Conservation (phyloP, 768 basidiomycete species). For the Lactarius trivialis region DNA sequence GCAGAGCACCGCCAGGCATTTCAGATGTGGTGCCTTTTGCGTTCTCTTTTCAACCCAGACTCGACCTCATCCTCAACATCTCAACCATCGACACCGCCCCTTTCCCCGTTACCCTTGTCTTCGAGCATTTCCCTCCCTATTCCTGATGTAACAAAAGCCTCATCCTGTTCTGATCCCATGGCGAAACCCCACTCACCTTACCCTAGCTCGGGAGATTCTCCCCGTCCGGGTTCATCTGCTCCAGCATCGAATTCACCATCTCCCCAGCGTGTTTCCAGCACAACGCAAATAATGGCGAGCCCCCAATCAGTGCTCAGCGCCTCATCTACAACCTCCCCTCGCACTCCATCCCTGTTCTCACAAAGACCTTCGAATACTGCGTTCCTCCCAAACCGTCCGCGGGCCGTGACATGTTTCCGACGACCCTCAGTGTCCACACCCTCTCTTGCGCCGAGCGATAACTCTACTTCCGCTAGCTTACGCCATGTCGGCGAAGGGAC, state of each 20-base stretch:
- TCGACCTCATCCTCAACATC: constrained; percentile 30
- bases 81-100: constrained; percentile 25
- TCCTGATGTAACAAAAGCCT: constrained; percentile 20
- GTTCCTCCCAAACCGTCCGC: constrained; percentile 23
- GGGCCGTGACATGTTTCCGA: constrained; percentile 31
- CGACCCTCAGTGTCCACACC: constrained; percentile 39
- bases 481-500: constrained; percentile 72
- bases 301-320: constrained; percentile 16
- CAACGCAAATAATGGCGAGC: constrained; percentile 11
- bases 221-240: constrained; percentile 2
- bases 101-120: constrained; percentile 25
- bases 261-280: constrained; percentile 13
- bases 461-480: constrained; percentile 36
- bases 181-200: constrained; percentile 11
- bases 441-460: constrained; percentile 33
- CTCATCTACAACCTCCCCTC: constrained; percentile 13
- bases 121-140: constrained; percentile 23
- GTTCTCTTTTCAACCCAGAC: constrained; percentile 44
- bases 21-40: constrained; percentile 63
- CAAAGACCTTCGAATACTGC: constrained; percentile 20
- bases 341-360: constrained; percentile 16
- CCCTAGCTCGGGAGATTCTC: constrained; percentile 8
- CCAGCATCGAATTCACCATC: constrained; percentile 21
- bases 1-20: constrained; percentile 50
- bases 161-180: constrained; percentile 29